Evolutionary conservation across 805 yeast genomes (phyloP).

Genomic region (Zygoascus ofunaensis): DNA sequence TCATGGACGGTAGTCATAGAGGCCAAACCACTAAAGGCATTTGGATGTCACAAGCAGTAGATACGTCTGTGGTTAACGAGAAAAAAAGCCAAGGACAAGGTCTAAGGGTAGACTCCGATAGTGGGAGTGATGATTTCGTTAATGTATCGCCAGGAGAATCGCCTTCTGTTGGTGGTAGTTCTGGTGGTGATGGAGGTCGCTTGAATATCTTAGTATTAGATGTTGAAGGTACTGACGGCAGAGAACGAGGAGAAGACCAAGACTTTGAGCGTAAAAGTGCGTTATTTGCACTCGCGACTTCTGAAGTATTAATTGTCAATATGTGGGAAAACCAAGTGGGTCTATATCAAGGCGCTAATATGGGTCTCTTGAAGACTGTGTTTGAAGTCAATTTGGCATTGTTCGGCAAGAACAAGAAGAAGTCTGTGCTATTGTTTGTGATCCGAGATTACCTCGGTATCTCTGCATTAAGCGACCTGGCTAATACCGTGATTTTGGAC

Average conservation of each 20-base stretch:
- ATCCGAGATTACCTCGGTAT: slow-evolving; percentile 86
- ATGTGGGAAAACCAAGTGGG: slow-evolving; percentile 98
- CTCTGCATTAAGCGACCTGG: slow-evolving; percentile 68
- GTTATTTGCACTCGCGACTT: slow-evolving; percentile 82
- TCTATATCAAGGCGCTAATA: slow-evolving; percentile 92
- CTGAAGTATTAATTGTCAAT: slow-evolving; percentile 83
- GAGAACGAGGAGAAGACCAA: slow-evolving; percentile 97
- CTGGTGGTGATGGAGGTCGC: slow-evolving; percentile 16
- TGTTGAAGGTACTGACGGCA: slow-evolving; percentile 98
- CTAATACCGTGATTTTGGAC: slow-evolving; percentile 61
- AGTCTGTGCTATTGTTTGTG: slow-evolving; percentile 52
- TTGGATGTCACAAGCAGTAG: slow-evolving; percentile 54
- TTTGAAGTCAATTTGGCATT: slow-evolving; percentile 88
- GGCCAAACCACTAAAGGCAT: slow-evolving; percentile 88
- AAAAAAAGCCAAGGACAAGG: slow-evolving; percentile 1
- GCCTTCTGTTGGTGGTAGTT: slow-evolving; percentile 3
- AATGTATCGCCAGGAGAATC: slow-evolving; percentile 3
- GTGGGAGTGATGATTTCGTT: slow-evolving; percentile 5
- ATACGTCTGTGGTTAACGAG: neutral
- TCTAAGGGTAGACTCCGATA: slow-evolving; percentile 4
- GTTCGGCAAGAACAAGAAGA: slow-evolving; percentile 44
- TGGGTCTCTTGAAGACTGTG: slow-evolving; percentile 91
- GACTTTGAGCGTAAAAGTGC: slow-evolving; percentile 97
- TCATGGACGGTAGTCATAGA: slow-evolving; percentile 79
- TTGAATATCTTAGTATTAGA: slow-evolving; percentile 69